Evolutionary conservation across 345 rosid species (phyloP), one percentile per base, ranked within the genome.

Genomic region (Linum usitatissimum): DNA sequence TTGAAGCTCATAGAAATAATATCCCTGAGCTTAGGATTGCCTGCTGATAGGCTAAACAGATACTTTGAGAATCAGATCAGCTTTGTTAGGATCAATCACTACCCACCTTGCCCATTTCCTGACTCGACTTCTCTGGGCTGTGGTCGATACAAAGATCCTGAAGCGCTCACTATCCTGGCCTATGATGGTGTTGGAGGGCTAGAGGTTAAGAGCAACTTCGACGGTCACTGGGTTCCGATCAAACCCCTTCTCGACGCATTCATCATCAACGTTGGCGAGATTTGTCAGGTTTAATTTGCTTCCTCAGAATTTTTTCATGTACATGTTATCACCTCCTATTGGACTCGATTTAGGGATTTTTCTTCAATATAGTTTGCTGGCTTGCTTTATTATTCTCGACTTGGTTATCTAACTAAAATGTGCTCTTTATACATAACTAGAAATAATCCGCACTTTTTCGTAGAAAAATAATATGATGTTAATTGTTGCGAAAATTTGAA

Each of bases 211-310:
- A 10, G 31, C 13, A 23, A 23, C 28, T 23, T 2, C 28, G 15
- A 75, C 36, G 79, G 82, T 10, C 69, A 72, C 38, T 79, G 82
- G 82, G 57, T 75, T 39, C 60, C 18, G 14, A 76, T 79, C 51
- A 65, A 56, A 36, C 79, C 79, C 12, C 58, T 49, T 60, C 72
- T 68, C 0, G 51, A 66, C 51, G 68, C 81, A 3, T 71, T 56
- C 57, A 69, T 78, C 59, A 54, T 78, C 53, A 71, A 78, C 15
- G 65, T 75, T 13, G 72, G 81, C 3, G 73, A 75, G 53, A 55
- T 66, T 17, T 55, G 71, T 48, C 76, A 78, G 81, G 80, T 76
- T 58, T n/a, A n/a, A n/a, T 23, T 5, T 23, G 42, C 19, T 48
- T n/a, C n/a, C n/a, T n/a, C n/a, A n/a, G n/a, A n/a, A n/a, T n/a